Base-by-base conservation (phyloP, 2,329 filamentous ascomycete genomes). In the Clarireedia paspali region DNA sequence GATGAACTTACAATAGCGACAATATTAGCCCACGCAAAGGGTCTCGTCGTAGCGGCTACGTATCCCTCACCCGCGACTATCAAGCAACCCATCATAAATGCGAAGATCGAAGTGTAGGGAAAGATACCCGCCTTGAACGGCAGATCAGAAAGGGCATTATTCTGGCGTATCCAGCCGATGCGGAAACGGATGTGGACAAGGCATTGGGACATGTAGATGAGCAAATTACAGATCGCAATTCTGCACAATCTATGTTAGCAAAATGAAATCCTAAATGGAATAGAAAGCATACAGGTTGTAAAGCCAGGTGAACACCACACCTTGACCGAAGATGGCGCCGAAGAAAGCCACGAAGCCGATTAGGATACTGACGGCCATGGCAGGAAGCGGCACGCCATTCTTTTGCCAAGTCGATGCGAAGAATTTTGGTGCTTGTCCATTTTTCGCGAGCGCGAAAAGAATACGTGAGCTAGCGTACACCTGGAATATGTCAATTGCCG, bases 161-260 rank as follows among this genome's bases (percentile, higher is more conserved):
- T 81, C 66, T 87, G 83, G 0, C 68, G 70, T 5, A 69, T 64
- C 83, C 82, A 85, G 0, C 83, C 85, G 14, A 76, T 69, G 40
- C 86, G 83, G 69, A 90, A 89, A 24, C 85, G 83, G 59, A 89
- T 83, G 64, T 89, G 85, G 3, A 82, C 86, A 63, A 87, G 79
- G 24, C 78, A 63, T 89, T 89, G 49, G 77, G 77, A 2, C 76
- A 85, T 50, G 36, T 50, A 50, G 15, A 50, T 50, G 6, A 50
- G 15, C 0, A 50, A 23, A 7, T 50, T 50, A 15, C 48, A 50
- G 20, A 50, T 50, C 10, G 48, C 48, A n/a, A 50, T 50, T n/a
- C 48, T 50, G 23, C 12, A 4, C 7, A 3, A 38, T 15, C 5
- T 14, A 9, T n/a, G 1, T 49, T 15, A 49, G 27, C n/a, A 24